Evolutionary conservation across 805 yeast species (phyloP), one percentile per base, ranked within the genome.

Genomic region (Starmera quercuum): DNA sequence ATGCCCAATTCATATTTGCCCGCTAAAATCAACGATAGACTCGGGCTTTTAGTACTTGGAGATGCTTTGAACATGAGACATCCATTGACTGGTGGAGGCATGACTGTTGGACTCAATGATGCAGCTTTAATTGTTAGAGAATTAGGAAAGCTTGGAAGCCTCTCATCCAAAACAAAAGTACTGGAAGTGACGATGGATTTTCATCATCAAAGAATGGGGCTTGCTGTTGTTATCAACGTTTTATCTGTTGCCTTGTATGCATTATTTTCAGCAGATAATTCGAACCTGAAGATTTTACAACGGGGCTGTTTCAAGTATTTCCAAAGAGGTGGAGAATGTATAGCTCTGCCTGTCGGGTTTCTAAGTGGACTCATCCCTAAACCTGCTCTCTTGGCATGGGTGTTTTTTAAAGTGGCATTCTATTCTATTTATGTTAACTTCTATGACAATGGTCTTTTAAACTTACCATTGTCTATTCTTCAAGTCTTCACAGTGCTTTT

Each of bases 21-120:
- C 17, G 97, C 97, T 1, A 67, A 73, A 36, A 66, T 68, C 32
- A 88, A 86, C 53, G 65, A 65, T 20, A 67, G 74, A 28, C 78
- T 77, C 9, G 98, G 98, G 10, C 63, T 86, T 30, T 66, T 92
- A 24, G 69, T 90, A 45, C 54, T 92, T 23, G 98, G 98, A 31
- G 98, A 92, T 56, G 84, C 98, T 2, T 68, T 88, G 46, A 92
- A 92, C 58, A 92, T 92, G 97, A 73, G 98, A 56, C 98, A 92
- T 56, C 98, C 98, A 19, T 71, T 92, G 40, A 92, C 97, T 1
- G 98, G 98, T 34, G 98, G 98, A 43, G 98, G 98, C 40, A 92
- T 92, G 98, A 87, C 97, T 18, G 98, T 92, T 28, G 97, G 96
- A 2, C 64, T 92, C 39, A 83, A 78, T 53, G 98, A 92, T 58